phyloP scores from a whole-genome alignment of 2,329 filamentous ascomycete genomes.

The Arthroderma sp. region DNA sequence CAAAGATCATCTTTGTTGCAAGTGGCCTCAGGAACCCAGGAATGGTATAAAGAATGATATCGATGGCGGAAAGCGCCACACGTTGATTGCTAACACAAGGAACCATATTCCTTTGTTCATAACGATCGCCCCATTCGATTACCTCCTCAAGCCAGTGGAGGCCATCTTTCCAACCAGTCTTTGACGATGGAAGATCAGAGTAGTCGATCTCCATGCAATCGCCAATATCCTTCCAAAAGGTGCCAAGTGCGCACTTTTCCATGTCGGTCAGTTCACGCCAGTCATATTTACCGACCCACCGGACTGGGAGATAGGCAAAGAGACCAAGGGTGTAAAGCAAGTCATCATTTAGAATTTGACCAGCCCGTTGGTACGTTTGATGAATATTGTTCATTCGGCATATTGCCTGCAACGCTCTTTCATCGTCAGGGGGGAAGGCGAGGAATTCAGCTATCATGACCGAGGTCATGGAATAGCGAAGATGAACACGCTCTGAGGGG shows the following conservation, averaged over 20 bases:
- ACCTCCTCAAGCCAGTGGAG: constrained; percentile 38
- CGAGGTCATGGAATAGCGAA: constrained; percentile 43
- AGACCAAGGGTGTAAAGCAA: constrained; percentile 47
- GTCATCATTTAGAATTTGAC: constrained; percentile 44
- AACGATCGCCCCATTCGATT: constrained; percentile 36
- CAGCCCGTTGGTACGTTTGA: constrained; percentile 37
- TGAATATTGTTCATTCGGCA: constrained; percentile 41
- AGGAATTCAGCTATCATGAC: constrained; percentile 39
- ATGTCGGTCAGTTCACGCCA: constrained; percentile 53
- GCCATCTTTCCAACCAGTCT: constrained; percentile 35
- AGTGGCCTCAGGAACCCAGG: constrained; percentile 34
- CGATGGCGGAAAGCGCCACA: not conserved
- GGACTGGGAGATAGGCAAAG: constrained; percentile 49
- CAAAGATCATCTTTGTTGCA: constrained; percentile 41
- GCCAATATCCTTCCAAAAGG: constrained; percentile 56
- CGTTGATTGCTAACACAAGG: constrained; percentile 15
- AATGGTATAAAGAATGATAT: constrained; percentile 47
- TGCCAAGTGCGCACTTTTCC: constrained; percentile 49
- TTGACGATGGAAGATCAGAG: constrained; percentile 26
- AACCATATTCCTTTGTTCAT: constrained; percentile 47
- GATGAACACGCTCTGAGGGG: constrained; percentile 35
- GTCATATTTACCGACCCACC: constrained; percentile 50
- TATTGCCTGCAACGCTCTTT: constrained; percentile 35
- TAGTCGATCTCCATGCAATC: constrained; percentile 53
- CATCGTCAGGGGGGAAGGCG: constrained; percentile 24